phyloP scores from a whole-genome alignment of 805 yeast genomes.

The Cyberlindnera euphorbiiphila region DNA sequence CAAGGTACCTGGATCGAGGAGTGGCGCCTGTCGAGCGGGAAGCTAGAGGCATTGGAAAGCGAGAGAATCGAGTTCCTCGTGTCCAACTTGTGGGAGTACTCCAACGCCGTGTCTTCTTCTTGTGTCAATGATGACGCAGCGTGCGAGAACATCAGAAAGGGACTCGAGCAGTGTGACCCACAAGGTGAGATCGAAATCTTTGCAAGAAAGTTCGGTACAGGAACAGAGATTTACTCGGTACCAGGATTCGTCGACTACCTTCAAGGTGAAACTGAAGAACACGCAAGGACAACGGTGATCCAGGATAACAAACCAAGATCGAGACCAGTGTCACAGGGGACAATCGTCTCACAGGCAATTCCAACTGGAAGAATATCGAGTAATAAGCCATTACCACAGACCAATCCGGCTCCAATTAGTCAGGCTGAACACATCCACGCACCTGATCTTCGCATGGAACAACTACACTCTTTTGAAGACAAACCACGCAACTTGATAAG shows the following conservation, averaged over 20 bases:
- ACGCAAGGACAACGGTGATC: constrained; percentile 5
- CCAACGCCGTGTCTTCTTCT: constrained; percentile 67
- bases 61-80: constrained; percentile 69
- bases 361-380: too few species aligned
- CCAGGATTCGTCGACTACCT: constrained; percentile 62
- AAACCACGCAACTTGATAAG: constrained; percentile 16
- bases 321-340: constrained; percentile 23
- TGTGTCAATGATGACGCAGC: constrained; percentile 79
- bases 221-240: constrained; percentile 53
- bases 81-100: constrained; percentile 71
- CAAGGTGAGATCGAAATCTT: constrained; percentile 53
- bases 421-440: constrained; percentile 5
- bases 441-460: constrained; percentile 8
- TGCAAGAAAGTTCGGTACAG: constrained; percentile 57
- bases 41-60: constrained; percentile 64
- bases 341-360: constrained; percentile 10
- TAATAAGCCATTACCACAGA: too few species aligned
- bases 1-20: constrained; percentile 65
- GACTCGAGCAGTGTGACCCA: constrained; percentile 67
- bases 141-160: constrained; percentile 64
- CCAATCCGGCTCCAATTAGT: not conserved
- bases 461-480: constrained; percentile 12
- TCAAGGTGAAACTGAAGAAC: constrained; percentile 37
- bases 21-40: constrained; percentile 63
- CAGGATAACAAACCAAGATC: constrained; percentile 25